phyloP scores from a whole-genome alignment of 805 yeast genomes.

The Candida saitoana region DNA sequence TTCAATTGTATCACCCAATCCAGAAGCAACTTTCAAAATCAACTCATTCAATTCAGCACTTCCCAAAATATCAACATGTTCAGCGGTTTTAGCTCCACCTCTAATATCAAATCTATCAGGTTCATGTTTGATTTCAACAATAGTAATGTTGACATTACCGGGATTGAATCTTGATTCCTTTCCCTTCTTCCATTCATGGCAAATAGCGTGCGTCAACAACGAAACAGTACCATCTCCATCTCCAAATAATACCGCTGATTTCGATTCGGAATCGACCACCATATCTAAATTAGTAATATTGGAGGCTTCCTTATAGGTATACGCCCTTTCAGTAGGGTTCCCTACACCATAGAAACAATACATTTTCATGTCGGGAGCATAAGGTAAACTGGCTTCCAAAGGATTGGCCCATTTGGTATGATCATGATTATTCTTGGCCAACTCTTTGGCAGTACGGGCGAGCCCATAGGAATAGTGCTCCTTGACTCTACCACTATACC shows the following conservation, averaged over 20 bases:
- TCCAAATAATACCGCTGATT: slow-evolving; percentile 67
- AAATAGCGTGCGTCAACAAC: slow-evolving; percentile 78
- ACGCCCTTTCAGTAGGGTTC: slow-evolving; percentile 92
- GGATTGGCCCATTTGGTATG: slow-evolving; percentile 93
- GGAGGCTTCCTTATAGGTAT: slow-evolving; percentile 67
- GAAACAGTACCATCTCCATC: slow-evolving; percentile 98
- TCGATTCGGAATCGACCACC: slow-evolving; percentile 63
- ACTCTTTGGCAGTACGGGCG: slow-evolving; percentile 56
- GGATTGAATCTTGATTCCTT: slow-evolving; percentile 71
- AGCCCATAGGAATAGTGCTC: slow-evolving; percentile 79
- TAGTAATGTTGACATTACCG: slow-evolving; percentile 62
- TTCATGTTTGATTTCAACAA: slow-evolving; percentile 89
- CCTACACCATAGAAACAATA: slow-evolving; percentile 96
- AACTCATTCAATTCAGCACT: slow-evolving; percentile 89
- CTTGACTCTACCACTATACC: slow-evolving; percentile 64
- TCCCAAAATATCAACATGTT: slow-evolving; percentile 94
- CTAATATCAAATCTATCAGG: slow-evolving; percentile 92
- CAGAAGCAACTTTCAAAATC: slow-evolving; percentile 76
- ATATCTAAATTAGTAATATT: slow-evolving; percentile 55
- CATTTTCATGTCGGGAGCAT: slow-evolving; percentile 88
- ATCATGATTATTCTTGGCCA: slow-evolving; percentile 60
- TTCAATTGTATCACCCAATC: slow-evolving; percentile 64
- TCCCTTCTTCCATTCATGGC: slow-evolving; percentile 82
- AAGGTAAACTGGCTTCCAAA: slow-evolving; percentile 82
- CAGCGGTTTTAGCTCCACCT: slow-evolving; percentile 97